Evolutionary conservation across 2,329 filamentous ascomycete genomes (phyloP).

Genomic region (Colletotrichum limetticola): DNA sequence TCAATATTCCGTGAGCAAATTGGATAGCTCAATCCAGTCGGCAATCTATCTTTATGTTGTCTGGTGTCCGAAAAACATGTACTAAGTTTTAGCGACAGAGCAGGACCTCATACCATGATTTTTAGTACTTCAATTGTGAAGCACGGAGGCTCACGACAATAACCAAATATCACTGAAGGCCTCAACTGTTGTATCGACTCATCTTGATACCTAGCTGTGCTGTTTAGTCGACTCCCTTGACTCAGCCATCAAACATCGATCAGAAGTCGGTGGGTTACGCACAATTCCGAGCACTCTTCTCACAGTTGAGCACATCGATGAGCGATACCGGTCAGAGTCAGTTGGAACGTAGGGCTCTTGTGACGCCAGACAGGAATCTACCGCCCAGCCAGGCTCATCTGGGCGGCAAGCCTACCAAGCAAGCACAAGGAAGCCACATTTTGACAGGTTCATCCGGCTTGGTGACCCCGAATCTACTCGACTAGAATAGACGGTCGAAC

Average conservation of each 20-base stretch:
- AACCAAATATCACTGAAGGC: neutral
- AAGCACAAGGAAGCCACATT: neutral
- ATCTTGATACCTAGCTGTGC: neutral
- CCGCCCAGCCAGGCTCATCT: neutral
- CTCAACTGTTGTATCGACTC: neutral
- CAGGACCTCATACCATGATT: too few relatives aligned
- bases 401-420: neutral
- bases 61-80: too few relatives aligned
- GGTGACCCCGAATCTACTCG: neutral
- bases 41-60: too few relatives aligned
- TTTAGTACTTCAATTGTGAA: neutral
- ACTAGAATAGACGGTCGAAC: neutral
- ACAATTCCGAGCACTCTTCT: neutral
- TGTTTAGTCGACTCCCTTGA: neutral
- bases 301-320: neutral
- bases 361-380: neutral
- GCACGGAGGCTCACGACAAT: neutral
- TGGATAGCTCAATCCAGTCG: too few relatives aligned
- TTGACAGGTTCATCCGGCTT: slow-evolving; percentile 12
- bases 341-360: neutral
- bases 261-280: too few relatives aligned
- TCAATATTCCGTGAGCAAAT: too few relatives aligned
- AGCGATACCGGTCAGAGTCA: neutral
- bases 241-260: neutral
- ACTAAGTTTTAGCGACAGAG: too few relatives aligned